Evolutionary conservation across 106 monocot genomes (phyloP).

Genomic region (Dendrobium officinale): DNA sequence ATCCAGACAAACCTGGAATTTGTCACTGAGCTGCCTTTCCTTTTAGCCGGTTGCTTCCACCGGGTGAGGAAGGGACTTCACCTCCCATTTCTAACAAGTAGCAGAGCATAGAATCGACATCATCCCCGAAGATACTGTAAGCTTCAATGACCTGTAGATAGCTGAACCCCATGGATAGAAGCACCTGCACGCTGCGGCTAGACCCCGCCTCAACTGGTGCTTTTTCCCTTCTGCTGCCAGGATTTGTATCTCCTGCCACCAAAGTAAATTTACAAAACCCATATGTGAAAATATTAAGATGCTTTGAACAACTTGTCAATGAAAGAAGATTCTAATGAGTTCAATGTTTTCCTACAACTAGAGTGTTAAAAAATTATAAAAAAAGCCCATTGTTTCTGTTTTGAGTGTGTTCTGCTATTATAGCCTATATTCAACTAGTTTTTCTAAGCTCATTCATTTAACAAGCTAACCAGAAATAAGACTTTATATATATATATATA

Average conservation of each 20-base stretch:
- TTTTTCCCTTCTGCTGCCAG: constrained; percentile 22
- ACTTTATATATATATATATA: too few relatives aligned
- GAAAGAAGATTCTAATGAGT: too few relatives aligned
- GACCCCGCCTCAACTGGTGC: constrained; percentile 24
- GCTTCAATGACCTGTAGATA: constrained; percentile 93
- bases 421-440: too few relatives aligned
- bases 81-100: constrained; percentile 73
- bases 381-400: too few relatives aligned
- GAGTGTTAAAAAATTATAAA: too few relatives aligned
- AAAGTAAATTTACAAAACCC: too few relatives aligned
- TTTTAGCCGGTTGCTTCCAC: constrained; percentile 52
- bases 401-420: too few relatives aligned
- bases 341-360: too few relatives aligned
- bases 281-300: too few relatives aligned
- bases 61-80: constrained; percentile 20
- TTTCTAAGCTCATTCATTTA: too few relatives aligned
- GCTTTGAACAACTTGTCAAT: too few relatives aligned
- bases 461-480: too few relatives aligned
- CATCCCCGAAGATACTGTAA: constrained; percentile 88
- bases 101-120: constrained; percentile 91
- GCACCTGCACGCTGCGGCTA: constrained; percentile 50
- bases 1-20: not conserved
- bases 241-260: constrained; percentile 27
- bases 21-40: constrained; percentile 90
- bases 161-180: constrained; percentile 87